phyloP scores from a whole-genome alignment of 1,139 yeast species.

The Candida sanyaensis region DNA sequence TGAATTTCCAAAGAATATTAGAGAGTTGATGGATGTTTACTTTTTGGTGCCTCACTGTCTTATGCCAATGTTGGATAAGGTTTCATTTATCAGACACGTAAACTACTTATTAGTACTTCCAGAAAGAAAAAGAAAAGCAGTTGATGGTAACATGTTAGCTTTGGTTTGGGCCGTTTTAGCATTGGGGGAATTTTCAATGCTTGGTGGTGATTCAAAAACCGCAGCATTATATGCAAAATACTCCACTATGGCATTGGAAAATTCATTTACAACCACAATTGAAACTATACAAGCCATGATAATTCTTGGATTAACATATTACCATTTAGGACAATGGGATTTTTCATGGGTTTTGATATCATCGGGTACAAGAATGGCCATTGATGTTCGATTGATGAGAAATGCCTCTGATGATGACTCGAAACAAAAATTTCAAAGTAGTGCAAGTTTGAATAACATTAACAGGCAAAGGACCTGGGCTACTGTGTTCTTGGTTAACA shows the following conservation, averaged over 20 bases:
- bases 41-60: conserved; percentile 22
- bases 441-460: conserved; percentile 18
- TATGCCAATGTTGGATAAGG: conserved; percentile 25
- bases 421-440: conserved; percentile 7
- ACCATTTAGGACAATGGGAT: conserved; percentile 28
- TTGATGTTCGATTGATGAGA: conserved; percentile 27
- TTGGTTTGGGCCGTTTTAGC: conserved; percentile 25
- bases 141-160: conserved; percentile 23
- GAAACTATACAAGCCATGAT: conserved; percentile 28
- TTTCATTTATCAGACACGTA: conserved; percentile 16
- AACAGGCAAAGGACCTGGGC: conserved; percentile 28
- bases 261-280: conserved; percentile 23
- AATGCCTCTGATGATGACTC: conserved; percentile 14
- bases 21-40: conserved; percentile 18
- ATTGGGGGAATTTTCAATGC: conserved; percentile 16
- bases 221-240: conserved; percentile 20
- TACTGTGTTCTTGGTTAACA: conserved; percentile 22
- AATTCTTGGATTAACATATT: conserved; percentile 22
- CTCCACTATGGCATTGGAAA: conserved; percentile 24
- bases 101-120: conserved; percentile 5
- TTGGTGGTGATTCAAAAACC: conserved; percentile 9
- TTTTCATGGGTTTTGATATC: conserved; percentile 25
- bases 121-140: conserved; percentile 9
- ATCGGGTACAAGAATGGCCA: conserved; percentile 26
- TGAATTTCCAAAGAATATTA: conserved; percentile 19